Base-by-base conservation (phyloP, 257 asterid species). In the Osmanthus fragrans region DNA sequence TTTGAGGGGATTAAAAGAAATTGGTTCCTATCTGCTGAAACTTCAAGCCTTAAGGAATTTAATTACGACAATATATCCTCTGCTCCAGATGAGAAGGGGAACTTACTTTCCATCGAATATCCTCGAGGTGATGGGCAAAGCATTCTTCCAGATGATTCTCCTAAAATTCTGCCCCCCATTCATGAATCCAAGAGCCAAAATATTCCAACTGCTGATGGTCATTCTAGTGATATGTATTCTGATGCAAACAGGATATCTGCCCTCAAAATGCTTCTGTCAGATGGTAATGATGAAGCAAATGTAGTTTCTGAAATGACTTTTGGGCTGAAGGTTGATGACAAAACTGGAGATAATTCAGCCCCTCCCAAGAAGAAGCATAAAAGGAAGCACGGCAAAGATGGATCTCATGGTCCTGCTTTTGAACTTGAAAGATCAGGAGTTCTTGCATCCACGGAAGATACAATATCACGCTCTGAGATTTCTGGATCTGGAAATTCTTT, bases 11-110 rank as follows among this genome's bases (percentile, higher is more conserved):
- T 34, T 18, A 75, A 85, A 30, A 67, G 73, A 19, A 76, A 49
- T 51, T 88, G 92, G 91, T 82, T 78, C 81, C 88, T 92, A 33
- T 83, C 83, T 25, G 90, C 80, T 15, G 91, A 86, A 75, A 89
- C 78, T 76, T 84, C 91, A 47, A 27, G 60, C 36, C 77, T 75
- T 34, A 42, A 37, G 13, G 47, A 69, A 29, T 27, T 40, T 81
- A 64, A 16, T 40, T 21, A 45, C 40, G 75, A 49, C 30, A 76
- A 21, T 73, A 60, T 36, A 33, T 39, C 82, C 34, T 42, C 58
- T 7, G 83, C 54, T 9, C 73, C 42, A 34, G 54, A 76, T 7
- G 34, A 29, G 69, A 63, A 33, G 6, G 30, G 64, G 72, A 54
- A n/a, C 60, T 75, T 78, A 32, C 76, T 39, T 74, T 7, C 54